phyloP scores from a whole-genome alignment of 2,329 filamentous ascomycete genomes.

The Penicillium sp. region DNA sequence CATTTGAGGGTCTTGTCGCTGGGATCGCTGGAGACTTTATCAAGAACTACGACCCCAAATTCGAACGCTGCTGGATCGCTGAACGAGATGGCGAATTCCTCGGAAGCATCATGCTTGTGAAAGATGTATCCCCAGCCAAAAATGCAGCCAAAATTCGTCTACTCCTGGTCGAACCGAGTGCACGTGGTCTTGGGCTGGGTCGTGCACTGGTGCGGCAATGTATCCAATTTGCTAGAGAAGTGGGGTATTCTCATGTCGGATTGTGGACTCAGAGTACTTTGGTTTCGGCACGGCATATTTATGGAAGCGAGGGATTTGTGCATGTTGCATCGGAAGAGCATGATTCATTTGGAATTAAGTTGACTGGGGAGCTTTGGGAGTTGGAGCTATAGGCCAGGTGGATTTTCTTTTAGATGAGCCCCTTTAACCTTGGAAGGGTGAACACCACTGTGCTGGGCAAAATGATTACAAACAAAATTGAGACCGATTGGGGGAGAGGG shows the following conservation, averaged over 20 bases:
- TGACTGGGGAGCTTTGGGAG: conserved; percentile 27
- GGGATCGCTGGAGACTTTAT: conserved; percentile 23
- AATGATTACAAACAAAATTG: too few species aligned
- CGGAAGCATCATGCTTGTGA: conserved; percentile 28
- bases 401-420: not conserved
- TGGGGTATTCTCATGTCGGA: conserved; percentile 20
- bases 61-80: conserved; percentile 29
- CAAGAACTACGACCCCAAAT: conserved; percentile 17
- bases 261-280: conserved; percentile 27
- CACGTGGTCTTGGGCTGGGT: conserved; percentile 25
- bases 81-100: conserved; percentile 19
- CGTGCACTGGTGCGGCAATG: conserved; percentile 20
- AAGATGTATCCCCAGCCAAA: conserved; percentile 10
- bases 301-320: conserved; percentile 24
- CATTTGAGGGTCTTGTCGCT: conserved; percentile 21
- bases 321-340: conserved; percentile 20
- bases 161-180: conserved; percentile 25
- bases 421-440: too few species aligned
- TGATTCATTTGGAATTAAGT: conserved; percentile 18
- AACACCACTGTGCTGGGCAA: too few species aligned
- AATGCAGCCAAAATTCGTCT: conserved; percentile 26
- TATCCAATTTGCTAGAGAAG: conserved; percentile 22
- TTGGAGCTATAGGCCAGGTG: conserved; percentile 8
- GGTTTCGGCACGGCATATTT: conserved; percentile 20
- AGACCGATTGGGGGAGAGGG: too few species aligned